Base-by-base conservation (phyloP, 768 basidiomycete genomes). In the Suillus fuscotomentosus region DNA sequence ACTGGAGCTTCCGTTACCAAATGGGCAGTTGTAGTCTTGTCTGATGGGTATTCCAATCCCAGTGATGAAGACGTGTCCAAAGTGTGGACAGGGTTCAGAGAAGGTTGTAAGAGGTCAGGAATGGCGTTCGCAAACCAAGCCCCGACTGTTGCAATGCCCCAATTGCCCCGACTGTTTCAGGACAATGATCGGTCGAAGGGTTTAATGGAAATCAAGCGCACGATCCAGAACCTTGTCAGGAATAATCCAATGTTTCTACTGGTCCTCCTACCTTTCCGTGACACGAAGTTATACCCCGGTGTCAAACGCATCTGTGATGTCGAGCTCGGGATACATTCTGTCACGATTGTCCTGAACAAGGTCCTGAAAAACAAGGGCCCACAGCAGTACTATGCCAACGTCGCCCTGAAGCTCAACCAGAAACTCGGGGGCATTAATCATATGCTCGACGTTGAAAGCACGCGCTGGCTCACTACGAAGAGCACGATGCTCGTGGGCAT, bases 381-480 rank as follows among this genome's bases (percentile, higher is more conserved):
- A 7, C 50, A 51, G 50, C 50, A 93, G 68, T 95, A 94, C 71
- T 83, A 92, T 61, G 89, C 91, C 9, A 94, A 92, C 66, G 85
- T 93, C 39, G 89, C 90, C 0, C 76, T 94, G 63, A 94, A 95
- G 70, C 83, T 92, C 8, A 95, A 95, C 68, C 86, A 86, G 48
- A 95, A 95, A 75, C 85, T 94, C 1, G 90, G 91, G 5, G 93
- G 93, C 0, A 77, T 89, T 24, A 95, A 95, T 68, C 93, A 95
- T 74, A 84, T 83, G 82, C 77, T 93, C 9, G 88, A 88, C 27
- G 73, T 78, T 0, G 69, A 63, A 2, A 83, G 85, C 1, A 85
- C 88, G 81, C 67, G 64, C 42, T 94, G 91, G 91, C 75, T 95
- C 50, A 84, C 73, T 2, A 84, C 83, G 73, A 81, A 82, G 68